Evolutionary conservation across 2,329 filamentous ascomycete genomes (phyloP), one percentile per base, ranked within the genome.

Genomic region (Aspergillus sp.): DNA sequence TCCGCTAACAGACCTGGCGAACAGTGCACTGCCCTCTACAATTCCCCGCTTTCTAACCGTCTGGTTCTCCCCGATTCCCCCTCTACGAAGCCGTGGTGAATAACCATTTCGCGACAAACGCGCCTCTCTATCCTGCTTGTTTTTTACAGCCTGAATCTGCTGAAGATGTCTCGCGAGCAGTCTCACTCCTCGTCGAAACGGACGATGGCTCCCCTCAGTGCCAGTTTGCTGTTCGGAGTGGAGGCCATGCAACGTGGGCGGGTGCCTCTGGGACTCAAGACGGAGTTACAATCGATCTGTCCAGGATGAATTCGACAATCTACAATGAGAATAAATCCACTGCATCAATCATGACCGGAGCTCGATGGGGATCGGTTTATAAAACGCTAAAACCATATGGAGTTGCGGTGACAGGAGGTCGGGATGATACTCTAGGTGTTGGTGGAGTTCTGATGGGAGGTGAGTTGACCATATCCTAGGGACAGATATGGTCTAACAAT

Each of bases 231-330:
- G 61, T 79, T 51, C 76, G 78, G 51, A 75, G 74, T 6, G 79
- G 78, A 27, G 79, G 79, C 1, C 78, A 82, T 59, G 77, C 75
- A 44, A 73, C 77, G 4, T 79, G 79, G 53, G 67, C 74, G 12
- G 73, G 73, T 47, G 74, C 72, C 33, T 70, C 77, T 2, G 81
- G 72, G 50, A 72, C 76, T 37, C 58, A 70, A 10, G 70, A 54
- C 33, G 67, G 66, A 6, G 55, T 70, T 34, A 63, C 57, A 8
- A 62, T 69, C 35, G 58, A 58, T 45, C 53, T 69, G 33, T 51
- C 50, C 6, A 49, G 54, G 8, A 48, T 70, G 44, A 59, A 64
- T 30, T 40, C 48, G 4, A 50, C 67, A 9, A 46, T 48, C 7
- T 39, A 68, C 6, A 60, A 48, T 11, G 40, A 47, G 1, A 58